Evolutionary conservation across 768 basidiomycete species (phyloP).

Genomic region (Cyclocybe aegerita): DNA sequence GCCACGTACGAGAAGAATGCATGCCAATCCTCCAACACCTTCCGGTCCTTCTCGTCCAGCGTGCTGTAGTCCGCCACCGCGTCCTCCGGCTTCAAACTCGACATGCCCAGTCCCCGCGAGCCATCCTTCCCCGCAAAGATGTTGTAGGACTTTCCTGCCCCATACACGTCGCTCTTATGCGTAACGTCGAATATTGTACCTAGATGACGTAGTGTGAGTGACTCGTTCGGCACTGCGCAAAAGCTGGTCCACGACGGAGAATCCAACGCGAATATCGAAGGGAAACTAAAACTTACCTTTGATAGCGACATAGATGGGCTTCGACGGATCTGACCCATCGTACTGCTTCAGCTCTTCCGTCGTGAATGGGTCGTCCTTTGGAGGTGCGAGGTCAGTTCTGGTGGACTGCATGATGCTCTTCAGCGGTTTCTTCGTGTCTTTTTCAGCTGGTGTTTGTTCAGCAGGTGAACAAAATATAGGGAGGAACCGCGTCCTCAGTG

Average conservation of each 20-base stretch:
- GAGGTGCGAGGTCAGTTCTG: slow-evolving; percentile 57
- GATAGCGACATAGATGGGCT: slow-evolving; percentile 90
- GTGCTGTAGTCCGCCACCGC: slow-evolving; percentile 85
- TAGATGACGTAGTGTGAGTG: slow-evolving; percentile 21
- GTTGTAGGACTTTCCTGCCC: slow-evolving; percentile 73
- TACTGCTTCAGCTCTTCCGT: slow-evolving; percentile 63
- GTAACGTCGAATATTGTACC: slow-evolving; percentile 92
- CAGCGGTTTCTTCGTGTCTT: slow-evolving; percentile 25
- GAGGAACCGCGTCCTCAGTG: background rate
- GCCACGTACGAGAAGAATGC: slow-evolving; percentile 77
- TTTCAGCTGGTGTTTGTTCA: slow-evolving; percentile 20
- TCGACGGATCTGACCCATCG: slow-evolving; percentile 63
- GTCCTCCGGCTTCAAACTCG: slow-evolving; percentile 81
- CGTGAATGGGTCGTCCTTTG: slow-evolving; percentile 82
- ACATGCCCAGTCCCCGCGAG: slow-evolving; percentile 85
- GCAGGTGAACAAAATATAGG: background rate
- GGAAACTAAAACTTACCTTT: slow-evolving; percentile 55
- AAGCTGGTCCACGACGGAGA: background rate
- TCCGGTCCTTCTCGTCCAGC: slow-evolving; percentile 68
- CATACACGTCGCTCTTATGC: slow-evolving; percentile 85
- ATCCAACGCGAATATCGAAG: background rate
- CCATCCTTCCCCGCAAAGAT: slow-evolving; percentile 95
- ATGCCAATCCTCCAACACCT: slow-evolving; percentile 89
- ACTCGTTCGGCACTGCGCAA: background rate
- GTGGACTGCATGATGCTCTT: slow-evolving; percentile 76